Base-by-base conservation (phyloP, 805 yeast species). In the Candida insectorum region DNA sequence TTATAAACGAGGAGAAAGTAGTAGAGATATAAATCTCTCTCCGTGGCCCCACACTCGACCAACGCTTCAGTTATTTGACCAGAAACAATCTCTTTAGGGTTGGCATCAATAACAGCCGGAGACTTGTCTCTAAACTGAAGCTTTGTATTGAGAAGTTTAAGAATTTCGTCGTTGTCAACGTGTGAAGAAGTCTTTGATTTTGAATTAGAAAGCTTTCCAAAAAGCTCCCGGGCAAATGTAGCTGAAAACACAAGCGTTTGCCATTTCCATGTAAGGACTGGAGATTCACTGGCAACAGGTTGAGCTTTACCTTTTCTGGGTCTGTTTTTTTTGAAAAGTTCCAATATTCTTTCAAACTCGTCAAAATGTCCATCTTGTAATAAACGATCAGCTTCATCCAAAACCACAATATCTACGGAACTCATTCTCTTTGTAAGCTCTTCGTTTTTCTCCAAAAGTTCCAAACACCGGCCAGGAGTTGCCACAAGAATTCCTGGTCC, bases 241-340 rank as follows among this genome's bases (percentile, higher is more conserved):
- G 98, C 98, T 24, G 95, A 85, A 52, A 86, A 93, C n/a, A 93
- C 87, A 47, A 89, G 64, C 1, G 96, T 85, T 62, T 93, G 98
- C 75, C 75, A 71, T 43, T 67, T 69, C 50, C 71, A 63, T 6
- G 52, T 57, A 13, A 54, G 49, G 12, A 51, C 51, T 8, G 23
- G 23, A 8, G 23, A 8, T 11, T 8, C 23, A 11, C 23, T 20
- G 10, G 23, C 23, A 11, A 11, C 11, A 20, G 8, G 10, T 11
- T 20, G 10, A 8, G 23, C 23, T 8, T 8, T 8, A 20, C 23
- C 23, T 14, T 17, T 24, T 38, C 56, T 65, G 13, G 67, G 73
- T 58, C 81, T 72, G 48, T 56, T 64, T 58, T 65, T 71, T 16
- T 61, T 60, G 37, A 93, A 57, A 11, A 83, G 56, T 35, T 82